Base-by-base conservation (phyloP, 1,284 basidiomycete species). In the Tylopilus sp. region DNA sequence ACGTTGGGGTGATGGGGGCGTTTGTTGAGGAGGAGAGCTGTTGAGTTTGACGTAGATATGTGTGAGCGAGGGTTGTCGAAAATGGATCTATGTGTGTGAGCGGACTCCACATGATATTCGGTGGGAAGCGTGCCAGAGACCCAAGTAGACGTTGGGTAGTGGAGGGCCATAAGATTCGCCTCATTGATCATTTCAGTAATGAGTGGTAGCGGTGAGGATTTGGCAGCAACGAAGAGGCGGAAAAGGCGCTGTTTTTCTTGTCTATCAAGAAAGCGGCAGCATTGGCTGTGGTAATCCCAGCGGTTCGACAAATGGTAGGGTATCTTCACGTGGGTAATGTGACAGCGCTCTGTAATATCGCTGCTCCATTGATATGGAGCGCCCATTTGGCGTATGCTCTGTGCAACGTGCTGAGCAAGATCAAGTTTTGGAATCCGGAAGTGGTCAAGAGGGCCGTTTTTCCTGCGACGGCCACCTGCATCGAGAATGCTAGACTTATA, bases 351-450 rank as follows among this genome's bases (percentile, higher is more conserved):
- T 23, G 41, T 42, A 42, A 23, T 9, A 39, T 39, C 37, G 9
- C 10, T 17, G 10, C 25, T 29, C 58, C 41, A 45, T 34, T 45
- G 58, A 9, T 48, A 16, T 16, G 50, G 35, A 10, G 33, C 48
- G 16, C 59, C 45, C 23, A 50, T n/a, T 13, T 48, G 59, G 19
- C 25, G 8, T 16, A 61, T 61, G 19, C 59, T 61, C 35, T 31
- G 42, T 27, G 35, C 21, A 19, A 61, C 21, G 17, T 48, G 39
- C 25, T 61, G 42, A 33, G 50, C 35, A 31, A 61, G 21, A 27
- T 61, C 45, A 17, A 61, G 34, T 45, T 61, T 61, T n/a, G 23
- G 59, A 33, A 61, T 61, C 21, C 35, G 14, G 23, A 61, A 61
- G 31, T 61, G 59, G 29, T 61, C 59, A 25, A 61, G 12, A 4